These are phyloP conservation scores for Penicillium sp. DNA, from an alignment of 2,329 filamentous ascomycete species.

Conservation along the genomic window DNA sequence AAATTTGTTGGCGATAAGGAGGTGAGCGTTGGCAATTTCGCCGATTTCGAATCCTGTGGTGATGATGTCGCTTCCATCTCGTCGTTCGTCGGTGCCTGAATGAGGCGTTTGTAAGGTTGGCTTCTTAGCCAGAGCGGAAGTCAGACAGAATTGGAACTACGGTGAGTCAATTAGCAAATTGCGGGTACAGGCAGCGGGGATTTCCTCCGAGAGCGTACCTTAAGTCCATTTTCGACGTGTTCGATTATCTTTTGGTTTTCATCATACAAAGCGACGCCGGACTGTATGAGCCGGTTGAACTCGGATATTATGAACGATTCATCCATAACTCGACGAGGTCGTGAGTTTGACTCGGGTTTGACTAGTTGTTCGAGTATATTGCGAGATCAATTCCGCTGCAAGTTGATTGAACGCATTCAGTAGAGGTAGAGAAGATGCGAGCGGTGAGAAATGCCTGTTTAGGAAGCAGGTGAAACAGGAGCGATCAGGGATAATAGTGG, in stretches of 20 bases:
- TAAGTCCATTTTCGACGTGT: background rate
- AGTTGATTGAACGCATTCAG: background rate
- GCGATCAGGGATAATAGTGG: background rate
- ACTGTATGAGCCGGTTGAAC: background rate
- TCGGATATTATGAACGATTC: background rate
- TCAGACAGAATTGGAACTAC: background rate
- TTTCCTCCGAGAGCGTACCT: background rate
- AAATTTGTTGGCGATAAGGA: constrained; percentile 6
- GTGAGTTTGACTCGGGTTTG: background rate
- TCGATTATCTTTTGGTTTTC: constrained; percentile 1
- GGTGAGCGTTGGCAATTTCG: constrained; percentile 1
- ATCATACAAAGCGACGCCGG: background rate
- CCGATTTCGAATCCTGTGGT: constrained; percentile 5
- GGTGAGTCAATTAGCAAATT: background rate
- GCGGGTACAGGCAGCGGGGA: background rate
- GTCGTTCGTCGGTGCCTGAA: background rate
- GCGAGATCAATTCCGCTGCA: background rate
- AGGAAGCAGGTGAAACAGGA: background rate
- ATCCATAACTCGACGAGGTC: background rate
- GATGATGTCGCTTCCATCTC: constrained; percentile 5
- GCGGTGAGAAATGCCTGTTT: background rate
- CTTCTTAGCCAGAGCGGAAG: background rate
- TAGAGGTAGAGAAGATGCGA: background rate
- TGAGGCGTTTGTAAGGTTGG: background rate
- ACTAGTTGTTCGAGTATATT: background rate